Evolutionary conservation across 768 basidiomycete genomes (phyloP), one percentile per base, ranked within the genome.

Genomic region (Pleurotus pulmonarius): DNA sequence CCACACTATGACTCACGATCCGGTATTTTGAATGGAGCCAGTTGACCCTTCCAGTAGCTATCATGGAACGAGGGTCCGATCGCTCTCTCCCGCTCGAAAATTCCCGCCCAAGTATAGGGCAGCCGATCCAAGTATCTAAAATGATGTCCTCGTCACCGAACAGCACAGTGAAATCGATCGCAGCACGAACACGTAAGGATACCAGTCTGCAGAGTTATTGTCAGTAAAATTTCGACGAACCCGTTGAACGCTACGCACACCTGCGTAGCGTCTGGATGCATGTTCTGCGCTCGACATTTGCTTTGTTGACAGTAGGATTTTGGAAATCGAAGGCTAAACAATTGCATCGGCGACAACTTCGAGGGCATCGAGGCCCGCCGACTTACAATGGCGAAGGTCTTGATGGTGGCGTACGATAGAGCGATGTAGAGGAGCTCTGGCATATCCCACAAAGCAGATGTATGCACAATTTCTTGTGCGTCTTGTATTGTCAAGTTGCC

Each of bases 331-430:
- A 1, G 79, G 80, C 80, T 82, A 40, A 13, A 22, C 20, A 4
- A 5, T 3, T 8, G 4, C 15, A 25, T 47, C n/a, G 25, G 26
- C 15, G 2, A 9, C 37, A n/a, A n/a, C 26, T 6, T n/a, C n/a
- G n/a, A 44, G 43, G 6, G 2, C 38, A 16, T 5, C 25, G 18
- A 34, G 38, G 15, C 15, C 1, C n/a, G 26, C 15, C n/a, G n/a
- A 70, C 76, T 56, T 56, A 81, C 79, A 55, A 79, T 73, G 1
- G 61, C 75, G 62, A 78, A 81, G 2, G 80, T 81, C 65, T 80
- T 81, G 71, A 82, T 80, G 57, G 81, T 60, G 2, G 80, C 81
- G 61, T 82, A 78, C 1, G 75, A 66, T 24, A 76, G 45, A 0
- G 78, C 62, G 59, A 74, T 73, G 49, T 70, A 68, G 49, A 74